These are phyloP conservation scores for Yamadazyma atlantica DNA, from an alignment of 1,139 yeast species.

Conservation along the genomic window DNA sequence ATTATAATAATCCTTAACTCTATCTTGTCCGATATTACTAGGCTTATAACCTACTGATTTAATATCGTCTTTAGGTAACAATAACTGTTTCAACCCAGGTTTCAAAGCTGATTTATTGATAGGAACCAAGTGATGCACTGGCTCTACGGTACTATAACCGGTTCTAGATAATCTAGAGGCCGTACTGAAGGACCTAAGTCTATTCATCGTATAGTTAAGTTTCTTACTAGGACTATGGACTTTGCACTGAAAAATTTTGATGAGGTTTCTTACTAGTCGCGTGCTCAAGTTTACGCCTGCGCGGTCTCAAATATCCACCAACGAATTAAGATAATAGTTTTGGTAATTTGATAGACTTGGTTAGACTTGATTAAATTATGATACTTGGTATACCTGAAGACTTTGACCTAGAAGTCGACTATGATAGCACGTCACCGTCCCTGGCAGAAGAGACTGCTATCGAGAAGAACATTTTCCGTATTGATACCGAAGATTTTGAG, in stretches of 20 bases:
- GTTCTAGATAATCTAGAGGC: constrained; percentile 45
- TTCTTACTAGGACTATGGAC: too few species aligned
- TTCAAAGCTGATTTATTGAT: constrained; percentile 69
- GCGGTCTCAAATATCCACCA: constrained; percentile 1
- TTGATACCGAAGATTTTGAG: constrained; percentile 4
- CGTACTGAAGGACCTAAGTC: constrained; percentile 15
- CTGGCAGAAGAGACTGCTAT: neutral
- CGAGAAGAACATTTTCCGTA: constrained; percentile 1
- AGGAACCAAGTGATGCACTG: constrained; percentile 87
- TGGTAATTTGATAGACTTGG: neutral
- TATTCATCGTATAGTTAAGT: too few species aligned
- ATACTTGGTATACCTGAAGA: constrained; percentile 28
- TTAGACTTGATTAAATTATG: constrained; percentile 18
- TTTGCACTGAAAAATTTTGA: constrained; percentile 8
- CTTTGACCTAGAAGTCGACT: constrained; percentile 18
- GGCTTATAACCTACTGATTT: constrained; percentile 80
- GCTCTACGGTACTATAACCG: constrained; percentile 78
- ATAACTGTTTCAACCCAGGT: constrained; percentile 66
- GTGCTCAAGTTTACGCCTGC: neutral
- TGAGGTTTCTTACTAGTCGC: neutral
- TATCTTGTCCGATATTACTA: constrained; percentile 67
- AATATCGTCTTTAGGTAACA: constrained; percentile 67
- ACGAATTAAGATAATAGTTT: neutral
- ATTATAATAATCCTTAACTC: constrained; percentile 75
- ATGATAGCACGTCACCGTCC: neutral